A percentile compares a stretch with the other conserved stretches of the same genome.
Evolutionary conservation across 1,284 basidiomycete species (phyloP).

Genomic region (Cerioporus squamosus): DNA sequence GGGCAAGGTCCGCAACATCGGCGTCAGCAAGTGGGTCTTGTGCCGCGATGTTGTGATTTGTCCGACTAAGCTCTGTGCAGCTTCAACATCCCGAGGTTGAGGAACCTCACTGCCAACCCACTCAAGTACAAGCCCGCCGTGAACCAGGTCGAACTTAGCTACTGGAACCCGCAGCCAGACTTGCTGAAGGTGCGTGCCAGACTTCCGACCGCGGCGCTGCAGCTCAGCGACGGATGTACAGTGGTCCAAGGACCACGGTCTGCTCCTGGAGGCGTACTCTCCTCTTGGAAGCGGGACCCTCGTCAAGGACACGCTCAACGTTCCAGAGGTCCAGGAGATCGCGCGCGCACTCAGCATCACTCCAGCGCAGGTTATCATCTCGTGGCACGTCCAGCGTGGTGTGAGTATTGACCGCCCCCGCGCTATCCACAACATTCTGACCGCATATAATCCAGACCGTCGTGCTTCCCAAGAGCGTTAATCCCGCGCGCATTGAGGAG

Average conservation of each 20-base stretch:
- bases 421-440: too few relatives aligned
- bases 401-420: slow-evolving; percentile 40
- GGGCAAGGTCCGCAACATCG: slow-evolving; percentile 85
- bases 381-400: slow-evolving; percentile 82
- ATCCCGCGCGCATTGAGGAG: slow-evolving; percentile 68
- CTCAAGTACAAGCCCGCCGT: slow-evolving; percentile 79
- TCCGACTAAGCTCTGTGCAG: slow-evolving; percentile 36
- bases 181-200: slow-evolving; percentile 58
- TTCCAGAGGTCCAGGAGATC: slow-evolving; percentile 52
- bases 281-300: slow-evolving; percentile 71
- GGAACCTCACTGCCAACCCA: slow-evolving; percentile 71
- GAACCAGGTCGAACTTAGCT: slow-evolving; percentile 85
- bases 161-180: slow-evolving; percentile 84
- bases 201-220: neutral
- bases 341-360: slow-evolving; percentile 71
- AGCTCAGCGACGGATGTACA: slow-evolving; percentile 24
- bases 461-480: slow-evolving; percentile 83
- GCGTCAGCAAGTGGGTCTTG: slow-evolving; percentile 71
- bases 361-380: slow-evolving; percentile 79
- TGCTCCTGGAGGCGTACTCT: slow-evolving; percentile 81
- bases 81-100: slow-evolving; percentile 61
- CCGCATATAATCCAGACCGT: slow-evolving; percentile 47
- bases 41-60: neutral
- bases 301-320: slow-evolving; percentile 55
- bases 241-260: slow-evolving; percentile 66